Conservation (phyloP, 2,329 filamentous ascomycete species). For the Alternaria postmessia region DNA sequence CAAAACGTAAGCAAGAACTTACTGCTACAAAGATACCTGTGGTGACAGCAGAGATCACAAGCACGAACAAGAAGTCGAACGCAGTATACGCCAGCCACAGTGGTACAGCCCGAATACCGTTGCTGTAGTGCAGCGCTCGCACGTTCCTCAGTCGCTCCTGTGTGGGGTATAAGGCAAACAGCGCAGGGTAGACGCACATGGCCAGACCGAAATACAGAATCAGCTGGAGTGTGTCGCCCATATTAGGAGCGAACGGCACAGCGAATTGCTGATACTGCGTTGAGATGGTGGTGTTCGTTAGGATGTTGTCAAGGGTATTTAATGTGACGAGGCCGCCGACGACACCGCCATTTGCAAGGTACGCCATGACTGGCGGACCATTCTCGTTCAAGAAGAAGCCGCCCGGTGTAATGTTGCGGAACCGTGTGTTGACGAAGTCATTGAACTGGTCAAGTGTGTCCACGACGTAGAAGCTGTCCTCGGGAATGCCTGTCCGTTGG, state of each 20-base stretch:
- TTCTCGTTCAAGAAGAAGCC: slow-evolving; percentile 78
- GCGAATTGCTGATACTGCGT: slow-evolving; percentile 80
- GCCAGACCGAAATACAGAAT: slow-evolving; percentile 83
- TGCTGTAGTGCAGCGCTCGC: slow-evolving; percentile 87
- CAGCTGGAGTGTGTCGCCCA: slow-evolving; percentile 78
- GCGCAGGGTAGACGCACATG: slow-evolving; percentile 79
- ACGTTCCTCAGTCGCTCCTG: slow-evolving; percentile 81
- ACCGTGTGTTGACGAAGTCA: slow-evolving; percentile 67
- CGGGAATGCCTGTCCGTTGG: slow-evolving; percentile 33
- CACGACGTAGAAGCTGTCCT: slow-evolving; percentile 60
- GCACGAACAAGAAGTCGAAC: slow-evolving; percentile 81
- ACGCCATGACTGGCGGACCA: slow-evolving; percentile 71
- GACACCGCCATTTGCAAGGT: slow-evolving; percentile 70
- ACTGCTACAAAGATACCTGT: slow-evolving; percentile 72
- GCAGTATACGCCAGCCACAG: slow-evolving; percentile 83
- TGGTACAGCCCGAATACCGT: slow-evolving; percentile 82
- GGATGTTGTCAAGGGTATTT: slow-evolving; percentile 86
- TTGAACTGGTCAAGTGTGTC: slow-evolving; percentile 74
- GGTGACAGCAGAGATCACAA: slow-evolving; percentile 71
- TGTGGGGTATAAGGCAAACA: slow-evolving; percentile 91
- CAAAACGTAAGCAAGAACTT: slow-evolving; percentile 15
- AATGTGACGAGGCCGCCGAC: slow-evolving; percentile 76
- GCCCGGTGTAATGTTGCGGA: slow-evolving; percentile 75
- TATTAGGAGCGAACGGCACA: slow-evolving; percentile 71
- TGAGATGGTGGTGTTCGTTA: slow-evolving; percentile 73